phyloP scores from a whole-genome alignment of 179 eudicot genomes.

The Kewa caespitosa region DNA sequence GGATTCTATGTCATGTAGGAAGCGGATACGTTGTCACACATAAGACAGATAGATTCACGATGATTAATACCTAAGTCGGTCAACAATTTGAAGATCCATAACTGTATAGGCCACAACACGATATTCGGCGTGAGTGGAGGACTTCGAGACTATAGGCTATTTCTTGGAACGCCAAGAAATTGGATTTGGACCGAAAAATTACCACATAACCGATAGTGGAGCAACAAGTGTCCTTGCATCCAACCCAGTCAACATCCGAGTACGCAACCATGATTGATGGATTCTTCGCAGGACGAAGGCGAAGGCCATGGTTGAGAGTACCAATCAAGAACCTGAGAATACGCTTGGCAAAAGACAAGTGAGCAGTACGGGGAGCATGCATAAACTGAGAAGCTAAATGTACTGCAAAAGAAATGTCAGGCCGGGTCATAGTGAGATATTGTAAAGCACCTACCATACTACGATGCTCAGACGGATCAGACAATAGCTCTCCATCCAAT shows the following conservation, averaged over 20 bases:
- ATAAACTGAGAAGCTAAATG: neutral
- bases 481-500: neutral
- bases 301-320: neutral
- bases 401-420: neutral
- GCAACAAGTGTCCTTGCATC: neutral
- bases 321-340: neutral
- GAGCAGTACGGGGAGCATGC: slow-evolving; percentile 1
- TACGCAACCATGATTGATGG: neutral
- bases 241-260: neutral
- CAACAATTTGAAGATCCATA: neutral
- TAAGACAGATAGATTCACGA: neutral
- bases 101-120: neutral
- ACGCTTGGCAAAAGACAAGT: neutral
- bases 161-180: neutral
- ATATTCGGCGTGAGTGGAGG: too few species aligned
- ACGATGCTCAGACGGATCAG: neutral
- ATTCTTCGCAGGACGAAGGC: neutral
- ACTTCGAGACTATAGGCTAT: neutral
- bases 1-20: neutral
- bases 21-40: neutral
- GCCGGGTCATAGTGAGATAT: neutral
- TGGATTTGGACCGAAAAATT: neutral
- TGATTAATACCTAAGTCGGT: neutral
- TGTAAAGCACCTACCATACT: neutral
- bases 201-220: neutral